Conservation (phyloP, 2,329 filamentous ascomycete genomes). For the Trichoderma brevicompactum region DNA sequence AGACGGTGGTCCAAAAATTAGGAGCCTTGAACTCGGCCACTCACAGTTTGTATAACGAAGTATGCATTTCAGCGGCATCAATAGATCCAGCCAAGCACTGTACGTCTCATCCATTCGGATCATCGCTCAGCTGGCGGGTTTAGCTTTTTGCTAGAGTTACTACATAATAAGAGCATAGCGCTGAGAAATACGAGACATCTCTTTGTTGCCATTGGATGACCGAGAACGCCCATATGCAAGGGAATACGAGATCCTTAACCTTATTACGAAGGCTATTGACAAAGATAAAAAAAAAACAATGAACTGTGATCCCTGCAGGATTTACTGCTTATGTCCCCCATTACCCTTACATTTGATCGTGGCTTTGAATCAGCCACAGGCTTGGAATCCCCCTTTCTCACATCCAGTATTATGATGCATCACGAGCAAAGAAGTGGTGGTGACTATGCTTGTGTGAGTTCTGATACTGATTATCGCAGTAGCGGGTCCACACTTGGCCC, state of each 20-base stretch:
- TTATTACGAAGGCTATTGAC: constrained; percentile 18
- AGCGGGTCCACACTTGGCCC: background rate
- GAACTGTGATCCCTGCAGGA: background rate
- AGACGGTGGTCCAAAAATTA: constrained; percentile 8
- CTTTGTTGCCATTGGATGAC: constrained; percentile 17
- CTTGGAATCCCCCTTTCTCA: background rate
- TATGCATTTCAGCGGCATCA: constrained; percentile 15
- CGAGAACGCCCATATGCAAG: constrained; percentile 20
- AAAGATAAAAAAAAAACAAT: background rate
- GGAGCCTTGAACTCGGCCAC: constrained; percentile 2
- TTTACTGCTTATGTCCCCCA: background rate
- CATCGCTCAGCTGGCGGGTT: constrained; percentile 13
- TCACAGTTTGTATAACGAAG: constrained; percentile 16
- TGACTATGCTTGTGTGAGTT: background rate
- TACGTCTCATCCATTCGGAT: constrained; percentile 22
- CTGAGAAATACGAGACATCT: constrained; percentile 23
- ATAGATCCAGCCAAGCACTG: constrained; percentile 26
- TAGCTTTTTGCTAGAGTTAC: constrained; percentile 23
- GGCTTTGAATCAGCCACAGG: constrained; percentile 2
- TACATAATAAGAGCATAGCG: constrained; percentile 4
- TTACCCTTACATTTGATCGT: constrained; percentile 1
- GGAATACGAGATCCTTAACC: constrained; percentile 27
- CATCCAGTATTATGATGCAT: background rate
- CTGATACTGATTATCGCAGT: background rate
- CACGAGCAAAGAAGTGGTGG: background rate